A percentile compares a stretch with the other conserved stretches of the same genome.
Conservation (phyloP, 257 asterid genomes). For the Ballota nigra region DNA sequence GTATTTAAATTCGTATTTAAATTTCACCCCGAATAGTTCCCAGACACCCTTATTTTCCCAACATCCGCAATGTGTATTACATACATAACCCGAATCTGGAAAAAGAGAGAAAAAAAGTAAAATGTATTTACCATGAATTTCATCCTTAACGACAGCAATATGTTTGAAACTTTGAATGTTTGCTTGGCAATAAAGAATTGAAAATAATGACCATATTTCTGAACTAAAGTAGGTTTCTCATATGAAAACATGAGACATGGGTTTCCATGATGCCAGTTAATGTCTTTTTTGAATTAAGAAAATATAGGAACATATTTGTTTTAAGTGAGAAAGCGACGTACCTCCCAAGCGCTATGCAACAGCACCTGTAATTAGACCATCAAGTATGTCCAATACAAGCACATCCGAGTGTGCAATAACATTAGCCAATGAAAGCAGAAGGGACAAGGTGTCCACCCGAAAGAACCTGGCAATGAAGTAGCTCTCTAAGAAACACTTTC, state of each 20-base stretch:
- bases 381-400: slow-evolving; percentile 82
- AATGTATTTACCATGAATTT: neutral
- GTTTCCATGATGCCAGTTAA: neutral
- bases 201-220: neutral
- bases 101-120: neutral
- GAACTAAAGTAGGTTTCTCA: neutral
- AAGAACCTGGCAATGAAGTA: slow-evolving; percentile 54
- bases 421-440: slow-evolving; percentile 83
- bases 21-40: no score
- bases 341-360: slow-evolving; percentile 98
- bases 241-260: neutral
- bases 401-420: slow-evolving; percentile 75
- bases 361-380: slow-evolving; percentile 81
- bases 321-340: slow-evolving; percentile 28
- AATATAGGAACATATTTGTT: slow-evolving; percentile 8
- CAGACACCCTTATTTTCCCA: no score
- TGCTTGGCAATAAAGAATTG: neutral
- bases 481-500: neutral
- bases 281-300: neutral
- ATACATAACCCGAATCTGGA: slow-evolving; percentile 82
- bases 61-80: slow-evolving; percentile 71
- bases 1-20: no score
- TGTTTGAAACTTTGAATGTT: neutral
- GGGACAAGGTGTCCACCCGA: slow-evolving; percentile 85
- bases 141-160: neutral